Percentiles rank a stretch among this genome's conserved stretches.
These are phyloP conservation scores for Toxicodendron radicans DNA, from an alignment of 345 rosid species.

Conservation along the genomic window DNA sequence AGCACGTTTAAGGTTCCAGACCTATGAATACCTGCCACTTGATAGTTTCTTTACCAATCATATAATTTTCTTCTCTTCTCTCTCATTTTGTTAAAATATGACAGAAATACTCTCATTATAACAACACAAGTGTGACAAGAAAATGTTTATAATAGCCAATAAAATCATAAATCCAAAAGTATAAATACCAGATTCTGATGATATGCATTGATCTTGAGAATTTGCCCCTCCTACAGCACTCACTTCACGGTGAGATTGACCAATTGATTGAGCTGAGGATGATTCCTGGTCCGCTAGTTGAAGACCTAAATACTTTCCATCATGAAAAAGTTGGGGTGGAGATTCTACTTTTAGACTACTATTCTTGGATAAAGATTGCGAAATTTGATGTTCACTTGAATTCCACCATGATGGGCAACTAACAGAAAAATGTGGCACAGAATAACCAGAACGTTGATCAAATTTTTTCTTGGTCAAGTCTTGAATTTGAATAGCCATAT, in stretches of 20 bases:
- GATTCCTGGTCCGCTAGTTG: slow-evolving; percentile 40
- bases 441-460: slow-evolving; percentile 17
- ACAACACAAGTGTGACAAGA: not conserved
- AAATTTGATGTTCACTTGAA: slow-evolving; percentile 32
- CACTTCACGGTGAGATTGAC: slow-evolving; percentile 38
- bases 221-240: slow-evolving; percentile 29
- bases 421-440: slow-evolving; percentile 25
- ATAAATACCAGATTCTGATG: slow-evolving; percentile 40
- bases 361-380: slow-evolving; percentile 22
- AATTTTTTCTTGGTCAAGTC: slow-evolving; percentile 34
- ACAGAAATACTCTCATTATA: not conserved
- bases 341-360: slow-evolving; percentile 28
- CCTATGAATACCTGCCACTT: not conserved
- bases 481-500: slow-evolving; percentile 37
- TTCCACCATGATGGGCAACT: slow-evolving; percentile 39
- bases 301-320: slow-evolving; percentile 37
- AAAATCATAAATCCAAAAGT: slow-evolving; percentile 9
- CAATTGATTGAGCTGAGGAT: slow-evolving; percentile 34
- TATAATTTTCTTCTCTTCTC: not conserved
- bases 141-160: not conserved
- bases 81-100: not conserved
- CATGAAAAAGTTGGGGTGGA: slow-evolving; percentile 23
- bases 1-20: not conserved
- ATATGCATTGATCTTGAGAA: slow-evolving; percentile 43
- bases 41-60: not conserved